Conservation (phyloP, 2,329 filamentous ascomycete species). For the Incumbomyces lentus region DNA sequence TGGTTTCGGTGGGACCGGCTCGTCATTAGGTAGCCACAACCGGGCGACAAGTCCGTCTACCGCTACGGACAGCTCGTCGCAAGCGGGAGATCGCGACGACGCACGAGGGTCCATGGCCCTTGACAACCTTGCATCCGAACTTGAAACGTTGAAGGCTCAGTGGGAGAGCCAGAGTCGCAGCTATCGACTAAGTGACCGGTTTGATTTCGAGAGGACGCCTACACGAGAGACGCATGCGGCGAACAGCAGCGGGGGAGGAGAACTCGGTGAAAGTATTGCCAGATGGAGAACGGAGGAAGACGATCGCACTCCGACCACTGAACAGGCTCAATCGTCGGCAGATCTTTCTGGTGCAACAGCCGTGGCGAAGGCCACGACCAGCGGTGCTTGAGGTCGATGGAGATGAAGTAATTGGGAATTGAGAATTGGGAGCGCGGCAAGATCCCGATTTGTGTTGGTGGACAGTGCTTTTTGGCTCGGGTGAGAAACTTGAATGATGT, state of each 20-base stretch:
- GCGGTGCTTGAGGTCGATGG: too few species aligned
- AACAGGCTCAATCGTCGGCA: too few species aligned
- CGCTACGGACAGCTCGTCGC: conserved; percentile 30
- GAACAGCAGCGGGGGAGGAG: conserved; percentile 12
- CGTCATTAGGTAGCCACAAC: not conserved
- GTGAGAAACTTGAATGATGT: too few species aligned
- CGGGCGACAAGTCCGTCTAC: not conserved
- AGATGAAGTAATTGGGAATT: too few species aligned
- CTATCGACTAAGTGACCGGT: conserved; percentile 79
- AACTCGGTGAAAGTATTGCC: conserved; percentile 60
- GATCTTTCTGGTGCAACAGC: too few species aligned
- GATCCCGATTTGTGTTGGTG: too few species aligned
- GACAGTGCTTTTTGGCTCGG: too few species aligned
- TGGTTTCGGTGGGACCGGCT: not conserved
- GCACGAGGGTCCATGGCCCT: conserved; percentile 59
- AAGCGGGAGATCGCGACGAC: conserved; percentile 28
- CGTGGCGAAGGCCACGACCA: too few species aligned
- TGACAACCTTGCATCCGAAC: conserved; percentile 81
- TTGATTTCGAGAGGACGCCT: conserved; percentile 65
- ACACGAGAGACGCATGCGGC: conserved; percentile 33
- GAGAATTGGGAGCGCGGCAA: too few species aligned
- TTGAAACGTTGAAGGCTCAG: conserved; percentile 78
- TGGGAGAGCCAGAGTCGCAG: conserved; percentile 96
- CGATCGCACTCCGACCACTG: conserved; percentile 23
- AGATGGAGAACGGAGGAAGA: conserved; percentile 75